These are phyloP conservation scores for Ceratobasidium sp. DNA, from an alignment of 1,284 basidiomycete genomes.

Conservation along the genomic window DNA sequence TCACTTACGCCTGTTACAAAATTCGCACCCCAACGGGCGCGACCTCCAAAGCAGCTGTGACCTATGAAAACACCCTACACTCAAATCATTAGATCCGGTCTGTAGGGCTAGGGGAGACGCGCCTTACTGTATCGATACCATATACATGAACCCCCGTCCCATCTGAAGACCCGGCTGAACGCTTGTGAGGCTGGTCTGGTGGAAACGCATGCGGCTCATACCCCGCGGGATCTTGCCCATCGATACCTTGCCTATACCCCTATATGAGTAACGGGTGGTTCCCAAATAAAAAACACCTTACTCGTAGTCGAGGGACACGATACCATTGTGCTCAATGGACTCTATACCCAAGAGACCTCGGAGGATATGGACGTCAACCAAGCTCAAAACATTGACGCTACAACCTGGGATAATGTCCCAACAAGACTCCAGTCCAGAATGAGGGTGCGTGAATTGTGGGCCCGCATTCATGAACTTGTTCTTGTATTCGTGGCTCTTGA, in stretches of 20 bases:
- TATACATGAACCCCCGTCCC: slow-evolving; percentile 16
- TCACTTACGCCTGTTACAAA: background rate
- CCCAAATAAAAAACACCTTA: background rate
- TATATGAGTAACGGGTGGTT: background rate
- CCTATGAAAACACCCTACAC: slow-evolving; percentile 45
- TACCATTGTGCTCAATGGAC: slow-evolving; percentile 34
- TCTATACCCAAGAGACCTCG: slow-evolving; percentile 32
- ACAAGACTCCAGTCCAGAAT: background rate
- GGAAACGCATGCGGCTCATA: background rate
- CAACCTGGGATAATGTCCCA: background rate
- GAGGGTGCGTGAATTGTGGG: background rate
- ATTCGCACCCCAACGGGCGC: slow-evolving; percentile 14
- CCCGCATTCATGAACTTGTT: background rate
- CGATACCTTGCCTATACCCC: background rate
- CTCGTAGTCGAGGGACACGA: slow-evolving; percentile 23
- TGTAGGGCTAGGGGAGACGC: background rate
- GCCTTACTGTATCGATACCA: slow-evolving; percentile 35
- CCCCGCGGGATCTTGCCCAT: background rate
- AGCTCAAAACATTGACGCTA: background rate
- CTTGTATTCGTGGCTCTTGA: background rate
- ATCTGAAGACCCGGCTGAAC: background rate
- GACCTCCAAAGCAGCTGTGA: slow-evolving; percentile 31
- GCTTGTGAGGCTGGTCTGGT: too few species aligned
- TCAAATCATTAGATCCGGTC: background rate
- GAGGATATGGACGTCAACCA: background rate